Base-by-base conservation (phyloP, 352 stramenopile genomes). In the Pythium catenulatum region DNA sequence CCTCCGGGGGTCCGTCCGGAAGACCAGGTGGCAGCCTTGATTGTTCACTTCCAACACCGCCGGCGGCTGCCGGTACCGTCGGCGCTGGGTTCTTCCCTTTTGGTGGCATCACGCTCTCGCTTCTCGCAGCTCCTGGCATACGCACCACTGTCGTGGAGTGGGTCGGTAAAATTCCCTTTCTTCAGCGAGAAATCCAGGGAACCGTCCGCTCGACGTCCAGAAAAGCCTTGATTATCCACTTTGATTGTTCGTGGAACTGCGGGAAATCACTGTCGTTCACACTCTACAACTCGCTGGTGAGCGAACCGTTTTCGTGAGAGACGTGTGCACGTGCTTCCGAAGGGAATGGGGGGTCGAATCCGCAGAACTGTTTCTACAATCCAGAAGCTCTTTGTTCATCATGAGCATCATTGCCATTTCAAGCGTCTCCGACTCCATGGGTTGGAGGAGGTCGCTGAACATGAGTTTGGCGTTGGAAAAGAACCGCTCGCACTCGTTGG, bases 401-500 rank as follows among this genome's bases (percentile, higher is more conserved):
- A 34, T 50, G 7, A 70, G 54, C 3, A 73, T 68, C 78, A 87
- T 81, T 8, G 63, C 23, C 46, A 81, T 82, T 36, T 87, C 79
- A 1, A 89, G 54, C 25, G 84, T 89, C 6, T 78, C 66, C 36
- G 66, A 15, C 11, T 78, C 84, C 78, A 89, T 80, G 30, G 61
- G 32, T 43, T 89, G 77, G 3, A 70, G 54, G 0, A 82, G 41
- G 54, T 86, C 72, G 14, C 21, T 58, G n/a, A 70, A 58, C n/a
- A 70, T 25, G 25, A 52, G 72, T 50, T 72, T 84, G 43, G 63
- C 78, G 19, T 39, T 32, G 3, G 83, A 89, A 36, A 83, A 82
- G 52, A 83, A 82, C 37, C 74, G 43, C 45, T 88, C 68, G 52
- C 69, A 81, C 48, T 83, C 52, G 72, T 86, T 82, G 27, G 58